Conservation (phyloP, 805 yeast genomes). For the Candida maltosa region DNA sequence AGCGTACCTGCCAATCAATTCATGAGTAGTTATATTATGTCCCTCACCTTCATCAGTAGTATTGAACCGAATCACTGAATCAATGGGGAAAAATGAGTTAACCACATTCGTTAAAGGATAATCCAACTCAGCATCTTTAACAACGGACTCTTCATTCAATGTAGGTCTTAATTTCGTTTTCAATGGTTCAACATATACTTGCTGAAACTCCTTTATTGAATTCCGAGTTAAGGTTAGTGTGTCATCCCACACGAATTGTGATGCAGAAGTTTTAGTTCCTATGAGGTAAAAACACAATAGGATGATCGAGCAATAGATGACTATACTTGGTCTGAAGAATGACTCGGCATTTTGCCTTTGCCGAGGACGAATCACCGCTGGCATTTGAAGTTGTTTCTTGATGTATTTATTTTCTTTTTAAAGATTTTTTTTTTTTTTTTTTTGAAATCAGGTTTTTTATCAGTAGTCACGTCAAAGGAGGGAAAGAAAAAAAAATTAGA, state of each 20-base stretch:
- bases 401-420: too few species aligned
- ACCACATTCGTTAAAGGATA: constrained; percentile 32
- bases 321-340: constrained; percentile 9
- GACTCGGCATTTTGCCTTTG: too few species aligned
- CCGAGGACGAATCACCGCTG: too few species aligned
- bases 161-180: background rate
- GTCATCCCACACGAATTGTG: constrained; percentile 18
- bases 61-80: constrained; percentile 30
- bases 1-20: constrained; percentile 35
- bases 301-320: constrained; percentile 10
- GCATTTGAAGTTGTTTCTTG: too few species aligned
- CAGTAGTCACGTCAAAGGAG: too few species aligned
- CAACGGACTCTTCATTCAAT: background rate
- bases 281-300: constrained; percentile 8
- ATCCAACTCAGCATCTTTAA: constrained; percentile 17
- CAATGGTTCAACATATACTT: constrained; percentile 10
- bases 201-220: constrained; percentile 19
- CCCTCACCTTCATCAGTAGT: constrained; percentile 12
- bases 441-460: too few species aligned
- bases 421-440: too few species aligned
- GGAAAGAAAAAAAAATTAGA: too few species aligned
- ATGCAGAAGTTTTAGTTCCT: background rate
- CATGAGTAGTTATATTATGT: constrained; percentile 13
- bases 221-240: constrained; percentile 23
- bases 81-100: constrained; percentile 42